Base-by-base conservation (phyloP, 345 rosid species). In the Gossypium arboreum region DNA sequence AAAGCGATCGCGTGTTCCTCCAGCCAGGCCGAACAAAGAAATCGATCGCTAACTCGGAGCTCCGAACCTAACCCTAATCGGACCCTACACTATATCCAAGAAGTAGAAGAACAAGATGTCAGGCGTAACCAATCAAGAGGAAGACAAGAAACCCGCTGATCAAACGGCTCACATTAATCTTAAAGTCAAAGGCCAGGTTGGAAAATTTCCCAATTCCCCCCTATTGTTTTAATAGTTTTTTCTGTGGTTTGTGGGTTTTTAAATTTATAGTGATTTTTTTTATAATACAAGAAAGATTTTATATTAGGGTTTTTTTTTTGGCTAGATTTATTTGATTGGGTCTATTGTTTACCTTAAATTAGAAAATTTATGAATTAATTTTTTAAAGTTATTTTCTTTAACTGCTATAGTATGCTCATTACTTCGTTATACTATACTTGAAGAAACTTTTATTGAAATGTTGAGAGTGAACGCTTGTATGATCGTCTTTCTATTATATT, bases 111-210 rank as follows among this genome's bases (percentile, higher is more conserved):
- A 63, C 48, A 64, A 41, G 69, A 66, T 52, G 73, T 52, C 61
- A 70, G 73, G 61, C n/a, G 45, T 77, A 57, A 74, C 86, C 0
- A 85, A 60, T 44, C 85, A 80, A 62, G 95, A 88, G 72, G 90
- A 88, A 75, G 97, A 88, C 58, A 93, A 93, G 91, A 89, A 91
- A 84, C 94, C 93, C 27, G 84, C 79, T 68, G 98, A 88, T 59
- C 89, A 87, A 77, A 75, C 88, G 13, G 92, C 84, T 27, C 97
- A 91, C 80, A 89, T 93, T 84, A 91, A 91, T 29, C 97, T 93
- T 56, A 93, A 93, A 75, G 98, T 93, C 77, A 91, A 93, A 82
- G 94, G 97, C 56, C 97, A 93, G 97, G 97, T 92, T 66, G 7
- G 12, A 34, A 47, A 63, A 63, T 15, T 29, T 61, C 12, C 63